Evolutionary conservation across 2,329 filamentous ascomycete genomes (phyloP).

Genomic region (Colletotrichum salicis): DNA sequence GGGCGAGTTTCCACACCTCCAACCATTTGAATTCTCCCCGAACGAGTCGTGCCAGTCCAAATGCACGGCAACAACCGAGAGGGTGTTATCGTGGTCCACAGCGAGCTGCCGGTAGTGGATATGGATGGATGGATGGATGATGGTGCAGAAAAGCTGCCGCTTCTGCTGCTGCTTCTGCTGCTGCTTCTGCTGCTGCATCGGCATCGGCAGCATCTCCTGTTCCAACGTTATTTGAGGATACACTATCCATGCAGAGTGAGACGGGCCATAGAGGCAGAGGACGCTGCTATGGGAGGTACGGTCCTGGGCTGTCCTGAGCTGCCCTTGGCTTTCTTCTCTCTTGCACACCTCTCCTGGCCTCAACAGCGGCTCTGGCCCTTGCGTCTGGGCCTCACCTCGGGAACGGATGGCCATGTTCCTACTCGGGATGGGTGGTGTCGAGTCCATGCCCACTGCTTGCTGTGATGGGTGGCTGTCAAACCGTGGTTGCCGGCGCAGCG

Average conservation of each 20-base stretch:
- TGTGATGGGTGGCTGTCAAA: constrained; percentile 28
- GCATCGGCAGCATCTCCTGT: not conserved
- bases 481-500: constrained; percentile 17
- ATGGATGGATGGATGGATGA: not conserved
- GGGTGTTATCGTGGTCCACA: not conserved
- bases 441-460: constrained; percentile 4
- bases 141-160: not conserved
- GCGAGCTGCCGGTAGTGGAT: not conserved
- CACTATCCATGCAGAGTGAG: not conserved
- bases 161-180: not conserved
- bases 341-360: no score
- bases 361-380: constrained; percentile 4
- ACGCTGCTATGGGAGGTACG: not conserved
- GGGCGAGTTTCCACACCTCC: constrained; percentile 13
- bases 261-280: not conserved
- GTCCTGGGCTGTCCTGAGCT: not conserved
- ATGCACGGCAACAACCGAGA: not conserved
- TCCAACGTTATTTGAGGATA: not conserved
- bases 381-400: constrained; percentile 4
- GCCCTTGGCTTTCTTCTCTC: not conserved
- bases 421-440: constrained; percentile 13
- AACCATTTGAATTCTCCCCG: constrained; percentile 10
- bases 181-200: not conserved
- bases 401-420: constrained; percentile 24
- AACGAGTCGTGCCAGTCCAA: constrained; percentile 26